Base-by-base conservation (phyloP, 2,329 filamentous ascomycete genomes). In the Dactylellina cionopaga region DNA sequence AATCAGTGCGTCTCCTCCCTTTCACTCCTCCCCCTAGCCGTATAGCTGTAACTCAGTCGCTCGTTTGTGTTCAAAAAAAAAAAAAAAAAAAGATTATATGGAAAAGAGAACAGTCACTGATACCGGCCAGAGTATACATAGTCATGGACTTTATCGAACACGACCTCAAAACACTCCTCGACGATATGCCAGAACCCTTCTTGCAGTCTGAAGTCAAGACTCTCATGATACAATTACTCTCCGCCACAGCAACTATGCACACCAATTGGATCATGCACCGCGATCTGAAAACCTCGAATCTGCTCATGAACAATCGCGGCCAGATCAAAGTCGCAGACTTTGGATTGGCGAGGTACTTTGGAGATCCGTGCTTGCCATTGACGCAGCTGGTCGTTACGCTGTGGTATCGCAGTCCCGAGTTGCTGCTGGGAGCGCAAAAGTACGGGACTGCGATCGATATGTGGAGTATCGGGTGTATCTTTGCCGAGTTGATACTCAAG, bases 141-240 rank as follows among this genome's bases (percentile, higher is more conserved):
- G 95, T 98, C 74, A 94, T 99, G 85, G 93, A 97, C 79, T 99
- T 98, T 81, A 85, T 97, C 77, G 94, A 98, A 83, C 95, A 99
- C 84, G 95, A 99, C 79, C 88, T 99, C 65, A 96, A 96, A 81
- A 91, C 90, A 62, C 86, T 99, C 65, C 90, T 96, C 75, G 91
- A 96, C 80, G 91, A 96, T 79, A 96, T 98, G 92, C 87, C 90
- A 56, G 92, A 97, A 79, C 92, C 93, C 0, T 99, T 99, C 80
- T 85, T 96, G 63, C 90, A 91, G 0, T 96, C 92, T 41, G 95
- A 99, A 81, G 88, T 92, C 78, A 99, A 99, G 81, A 94, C 92
- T 0, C 86, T 99, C 22, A 85, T 98, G 62, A 84, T 89, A 0
- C 95, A 99, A 80, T 87, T 99, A 29, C 86, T 88, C 0, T 88